Base-by-base conservation (phyloP, 2,329 filamentous ascomycete species). In the Monosporascus sp. region DNA sequence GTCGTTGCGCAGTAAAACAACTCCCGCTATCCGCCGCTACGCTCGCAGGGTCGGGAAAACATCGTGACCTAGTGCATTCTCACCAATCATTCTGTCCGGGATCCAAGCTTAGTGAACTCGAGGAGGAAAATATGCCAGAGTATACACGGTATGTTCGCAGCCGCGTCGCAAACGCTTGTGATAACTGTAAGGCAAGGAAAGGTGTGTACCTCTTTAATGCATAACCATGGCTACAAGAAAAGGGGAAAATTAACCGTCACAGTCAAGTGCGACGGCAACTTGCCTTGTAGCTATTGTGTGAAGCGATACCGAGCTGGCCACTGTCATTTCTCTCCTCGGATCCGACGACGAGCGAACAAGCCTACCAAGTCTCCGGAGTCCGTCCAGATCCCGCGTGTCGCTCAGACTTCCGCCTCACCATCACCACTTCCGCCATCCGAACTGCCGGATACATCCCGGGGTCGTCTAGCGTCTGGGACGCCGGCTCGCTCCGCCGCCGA, bases 261-360 rank as follows among this genome's bases (percentile, higher is more conserved):
- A 63, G 76, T 81, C 41, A 80, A 79, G 65, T 82, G 79, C 62
- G 78, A 80, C 57, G 79, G 79, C 1, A 71, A 71, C n/a, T 60
- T 71, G n/a, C 79, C 79, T 1, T 82, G 79, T 62, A 69, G 70
- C 40, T 79, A 79, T 59, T 82, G 79, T 56, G 69, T 69, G 11
- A 66, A 72, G 1, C 71, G 77, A 1, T 72, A 72, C 54, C 71
- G 72, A 22, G 68, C 73, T 7, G 67, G 74, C 8, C 57, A 68
- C 5, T 81, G 79, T 54, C 74, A 70, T 49, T 81, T 80, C 57
- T 78, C 77, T 14, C 70, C 74, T 3, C 72, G 74, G 55, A 68
- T 66, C 20, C 70, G 74, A 26, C 70, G 75, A 3, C 67, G 67
- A 45, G 63, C 65, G 43, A 60, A 55, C 41, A 57, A 31, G 49